These are phyloP conservation scores for Quaeritorhiza haematococci DNA, from an alignment of 371 early-diverging fungal genomes.

Conservation along the genomic window DNA sequence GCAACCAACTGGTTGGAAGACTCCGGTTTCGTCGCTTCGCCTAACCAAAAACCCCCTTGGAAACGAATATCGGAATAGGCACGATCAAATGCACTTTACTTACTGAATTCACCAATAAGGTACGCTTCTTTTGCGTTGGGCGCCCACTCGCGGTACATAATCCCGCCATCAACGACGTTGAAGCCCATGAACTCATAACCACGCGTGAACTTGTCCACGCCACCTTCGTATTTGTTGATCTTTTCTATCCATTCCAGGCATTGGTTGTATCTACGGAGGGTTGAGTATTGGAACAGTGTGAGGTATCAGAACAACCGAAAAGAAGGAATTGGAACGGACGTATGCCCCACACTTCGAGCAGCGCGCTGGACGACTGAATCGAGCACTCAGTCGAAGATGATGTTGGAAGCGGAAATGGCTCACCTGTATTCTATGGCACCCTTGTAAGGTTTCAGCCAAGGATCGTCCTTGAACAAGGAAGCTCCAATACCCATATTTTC, in stretches of 20 bases:
- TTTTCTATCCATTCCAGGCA: constrained; percentile 60
- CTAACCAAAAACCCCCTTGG: background rate
- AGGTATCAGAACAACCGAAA: background rate
- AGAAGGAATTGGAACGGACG: background rate
- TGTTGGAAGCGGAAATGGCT: background rate
- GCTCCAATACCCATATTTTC: too few relatives aligned
- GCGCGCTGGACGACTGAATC: background rate
- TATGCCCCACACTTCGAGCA: constrained; percentile 1
- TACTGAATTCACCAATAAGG: constrained; percentile 92
- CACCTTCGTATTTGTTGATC: constrained; percentile 65
- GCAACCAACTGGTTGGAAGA: background rate
- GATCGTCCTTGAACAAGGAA: constrained; percentile 29
- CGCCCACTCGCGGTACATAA: constrained; percentile 92
- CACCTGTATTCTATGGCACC: constrained; percentile 28
- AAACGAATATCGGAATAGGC: too few relatives aligned
- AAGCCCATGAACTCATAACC: constrained; percentile 81
- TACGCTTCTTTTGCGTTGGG: constrained; percentile 76
- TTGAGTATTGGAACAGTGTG: background rate
- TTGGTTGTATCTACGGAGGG: constrained; percentile 10
- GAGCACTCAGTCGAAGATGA: background rate
- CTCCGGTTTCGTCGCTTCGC: background rate
- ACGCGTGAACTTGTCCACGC: constrained; percentile 73
- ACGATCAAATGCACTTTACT: too few relatives aligned
- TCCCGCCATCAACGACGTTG: constrained; percentile 48
- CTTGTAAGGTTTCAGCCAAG: constrained; percentile 30